Evolutionary conservation across 345 rosid species (phyloP).

Genomic region (Citrus hindsii): DNA sequence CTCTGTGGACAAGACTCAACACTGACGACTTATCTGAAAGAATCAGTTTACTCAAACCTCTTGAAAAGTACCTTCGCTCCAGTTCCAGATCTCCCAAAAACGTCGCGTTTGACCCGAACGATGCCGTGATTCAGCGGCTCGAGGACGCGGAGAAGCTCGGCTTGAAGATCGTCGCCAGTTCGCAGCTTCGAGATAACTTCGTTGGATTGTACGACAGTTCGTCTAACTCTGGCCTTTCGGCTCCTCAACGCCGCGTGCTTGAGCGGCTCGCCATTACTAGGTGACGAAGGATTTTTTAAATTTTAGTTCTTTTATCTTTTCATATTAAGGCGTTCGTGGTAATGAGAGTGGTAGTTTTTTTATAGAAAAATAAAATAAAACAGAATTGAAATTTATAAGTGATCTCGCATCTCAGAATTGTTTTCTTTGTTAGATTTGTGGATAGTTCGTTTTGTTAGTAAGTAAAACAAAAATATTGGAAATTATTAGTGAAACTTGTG

Average conservation of each 20-base stretch:
- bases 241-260: constrained; percentile 57
- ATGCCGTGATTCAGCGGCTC: constrained; percentile 39
- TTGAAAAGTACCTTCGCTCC: constrained; percentile 49
- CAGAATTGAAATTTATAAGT: too few species aligned
- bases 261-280: constrained; percentile 60
- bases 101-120: constrained; percentile 21
- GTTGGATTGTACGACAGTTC: constrained; percentile 59
- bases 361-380: too few species aligned
- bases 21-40: constrained; percentile 24
- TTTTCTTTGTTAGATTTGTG: too few species aligned
- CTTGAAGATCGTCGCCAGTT: constrained; percentile 46
- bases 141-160: constrained; percentile 51
- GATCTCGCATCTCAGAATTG: too few species aligned
- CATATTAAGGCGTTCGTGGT: not conserved
- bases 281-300: constrained; percentile 15
- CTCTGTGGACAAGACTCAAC: constrained; percentile 42
- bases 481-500: not conserved
- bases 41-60: constrained; percentile 54
- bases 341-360: too few species aligned
- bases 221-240: constrained; percentile 27
- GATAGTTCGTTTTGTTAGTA: not conserved
- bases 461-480: not conserved
- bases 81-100: constrained; percentile 32
- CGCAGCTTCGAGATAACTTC: constrained; percentile 60
- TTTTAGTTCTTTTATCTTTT: not conserved